Conservation (phyloP, 495 filamentous ascomycete genomes). For the Tuber aestivum region DNA sequence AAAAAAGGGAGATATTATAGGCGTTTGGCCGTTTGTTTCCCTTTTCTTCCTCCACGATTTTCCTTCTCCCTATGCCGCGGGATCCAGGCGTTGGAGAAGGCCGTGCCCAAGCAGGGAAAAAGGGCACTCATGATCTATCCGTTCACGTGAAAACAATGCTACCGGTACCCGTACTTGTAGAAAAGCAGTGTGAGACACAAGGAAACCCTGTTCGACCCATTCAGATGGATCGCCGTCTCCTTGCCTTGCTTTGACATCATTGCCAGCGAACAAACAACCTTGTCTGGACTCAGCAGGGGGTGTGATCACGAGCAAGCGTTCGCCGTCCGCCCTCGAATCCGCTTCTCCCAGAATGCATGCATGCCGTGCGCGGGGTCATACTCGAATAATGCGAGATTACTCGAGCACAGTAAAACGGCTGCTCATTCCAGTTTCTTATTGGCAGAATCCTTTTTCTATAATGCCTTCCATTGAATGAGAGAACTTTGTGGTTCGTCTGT, state of each 20-base stretch:
- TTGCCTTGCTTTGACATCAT: background rate
- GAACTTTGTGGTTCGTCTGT: background rate
- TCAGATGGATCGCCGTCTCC: background rate
- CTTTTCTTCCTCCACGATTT: background rate
- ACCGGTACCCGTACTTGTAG: background rate
- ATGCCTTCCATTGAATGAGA: background rate
- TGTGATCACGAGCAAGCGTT: background rate
- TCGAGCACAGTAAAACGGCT: background rate
- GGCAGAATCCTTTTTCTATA: background rate
- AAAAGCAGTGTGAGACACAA: background rate
- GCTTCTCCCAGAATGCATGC: background rate
- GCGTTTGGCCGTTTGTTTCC: background rate
- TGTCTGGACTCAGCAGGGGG: background rate
- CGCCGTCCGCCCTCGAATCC: background rate
- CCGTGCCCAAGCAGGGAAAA: background rate
- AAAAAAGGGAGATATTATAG: background rate
- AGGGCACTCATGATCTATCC: background rate
- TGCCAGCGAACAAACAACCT: background rate
- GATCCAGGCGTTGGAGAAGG: background rate
- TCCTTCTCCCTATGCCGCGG: background rate
- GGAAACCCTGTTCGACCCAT: background rate
- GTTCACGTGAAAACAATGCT: background rate
- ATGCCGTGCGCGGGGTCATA: background rate
- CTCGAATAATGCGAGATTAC: no score
- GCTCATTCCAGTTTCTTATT: background rate